phyloP scores from a whole-genome alignment of 169 alveolate species.

The Plasmodium ovale region DNA sequence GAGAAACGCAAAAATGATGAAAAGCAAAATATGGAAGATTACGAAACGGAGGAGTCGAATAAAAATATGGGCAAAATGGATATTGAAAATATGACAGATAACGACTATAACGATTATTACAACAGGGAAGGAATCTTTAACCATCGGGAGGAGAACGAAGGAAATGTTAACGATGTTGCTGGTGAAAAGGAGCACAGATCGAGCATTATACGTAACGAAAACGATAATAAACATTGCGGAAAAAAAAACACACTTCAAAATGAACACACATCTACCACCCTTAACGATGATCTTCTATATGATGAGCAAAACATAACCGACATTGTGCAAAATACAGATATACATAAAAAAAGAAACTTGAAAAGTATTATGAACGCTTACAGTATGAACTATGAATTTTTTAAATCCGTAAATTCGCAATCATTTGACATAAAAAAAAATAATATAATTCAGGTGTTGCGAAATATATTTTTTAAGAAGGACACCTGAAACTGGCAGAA shows the following conservation, averaged over 20 bases:
- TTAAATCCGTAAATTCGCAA: slow-evolving; percentile 28
- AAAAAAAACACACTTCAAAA: too few relatives aligned
- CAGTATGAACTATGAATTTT: slow-evolving; percentile 29
- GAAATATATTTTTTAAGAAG: slow-evolving; percentile 42
- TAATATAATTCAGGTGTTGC: slow-evolving; percentile 22
- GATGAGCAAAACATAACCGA: neutral
- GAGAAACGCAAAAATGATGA: neutral
- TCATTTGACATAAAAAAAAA: slow-evolving; percentile 23
- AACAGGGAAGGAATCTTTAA: too few relatives aligned
- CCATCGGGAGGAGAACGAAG: neutral
- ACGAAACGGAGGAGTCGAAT: neutral
- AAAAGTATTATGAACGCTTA: slow-evolving; percentile 9
- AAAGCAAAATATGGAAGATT: neutral
- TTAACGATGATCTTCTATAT: neutral
- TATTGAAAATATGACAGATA: neutral
- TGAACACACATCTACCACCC: neutral
- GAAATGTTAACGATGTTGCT: neutral
- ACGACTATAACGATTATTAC: neutral
- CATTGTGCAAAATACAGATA: slow-evolving; percentile 19
- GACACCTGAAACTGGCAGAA: slow-evolving; percentile 8
- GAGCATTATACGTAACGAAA: neutral
- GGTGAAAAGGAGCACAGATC: too few relatives aligned
- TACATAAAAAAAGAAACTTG: slow-evolving; percentile 37
- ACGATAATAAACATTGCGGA: neutral
- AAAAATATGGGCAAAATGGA: neutral